Evolutionary conservation across 441 rosid species (phyloP), one percentile per base, ranked within the genome.

Genomic region (Rhodomyrtus psidioides): DNA sequence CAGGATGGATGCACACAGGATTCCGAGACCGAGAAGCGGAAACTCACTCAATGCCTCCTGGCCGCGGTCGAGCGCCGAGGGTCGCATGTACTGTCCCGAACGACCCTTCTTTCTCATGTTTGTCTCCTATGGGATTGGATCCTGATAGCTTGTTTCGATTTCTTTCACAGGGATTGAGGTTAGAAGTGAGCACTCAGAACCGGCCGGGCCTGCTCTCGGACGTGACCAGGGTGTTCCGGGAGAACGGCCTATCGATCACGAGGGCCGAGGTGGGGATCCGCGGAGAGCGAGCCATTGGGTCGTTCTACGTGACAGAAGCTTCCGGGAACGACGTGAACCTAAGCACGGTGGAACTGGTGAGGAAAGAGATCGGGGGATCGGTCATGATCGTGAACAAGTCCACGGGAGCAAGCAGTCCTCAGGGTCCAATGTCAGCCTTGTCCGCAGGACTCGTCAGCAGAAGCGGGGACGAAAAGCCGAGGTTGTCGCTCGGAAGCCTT

Each of bases 41-140:
- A 86, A 57, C 92, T 97, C 55, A 87, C 91, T 7, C 93, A 92
- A 81, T 93, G 95, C 87, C 91, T 97, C 87, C 92, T 97, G 21
- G 98, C 98, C 30, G 97, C 98, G 17, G 90, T 93, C 24, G 94
- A 94, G 84, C 91, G 98, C 70, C 92, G 98, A 85, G 91, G 87
- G 79, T 89, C 95, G 2, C 95, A 90, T 24, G 98, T 94, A 88
- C 14, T 19, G 91, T 81, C 44, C 49, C 49, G 6, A n/a, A 8
- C 83, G 8, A 62, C 24, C 19, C 84, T 46, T 26, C 8, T n/a
- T 46, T 23, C 46, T 57, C 57, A 3, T 46, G 6, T 23, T 23
- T 27, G 27, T 42, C 27, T 28, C 56, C 13, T 54, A 5, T 1
- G 5, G 26, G 21, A 60, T 28, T 23, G 44, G 19, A 53, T 19